Evolutionary conservation across 345 rosid species (phyloP).

Genomic region (Raphanus sativus): DNA sequence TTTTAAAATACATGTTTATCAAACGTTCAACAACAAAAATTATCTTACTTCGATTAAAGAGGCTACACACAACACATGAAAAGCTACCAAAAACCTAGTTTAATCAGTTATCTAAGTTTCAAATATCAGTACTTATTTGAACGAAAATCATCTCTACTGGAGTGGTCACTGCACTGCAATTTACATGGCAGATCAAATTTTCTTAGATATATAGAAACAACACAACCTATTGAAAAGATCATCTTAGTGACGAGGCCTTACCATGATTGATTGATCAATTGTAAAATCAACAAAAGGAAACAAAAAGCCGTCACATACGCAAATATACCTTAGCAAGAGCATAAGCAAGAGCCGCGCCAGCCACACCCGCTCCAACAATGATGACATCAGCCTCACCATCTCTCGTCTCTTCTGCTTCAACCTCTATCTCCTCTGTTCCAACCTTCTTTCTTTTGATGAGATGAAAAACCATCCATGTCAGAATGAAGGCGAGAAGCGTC

Average conservation of each 20-base stretch:
- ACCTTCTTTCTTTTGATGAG: constrained; percentile 8
- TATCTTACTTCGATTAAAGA: too few species aligned
- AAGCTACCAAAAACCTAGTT: too few species aligned
- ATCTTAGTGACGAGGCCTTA: neutral
- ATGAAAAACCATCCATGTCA: constrained; percentile 23
- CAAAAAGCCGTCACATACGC: neutral
- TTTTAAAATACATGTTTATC: too few species aligned
- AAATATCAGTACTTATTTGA: neutral
- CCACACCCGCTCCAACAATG: constrained; percentile 70
- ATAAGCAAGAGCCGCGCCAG: constrained; percentile 60
- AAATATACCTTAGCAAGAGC: constrained; percentile 55
- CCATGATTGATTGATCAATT: neutral
- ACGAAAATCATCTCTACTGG: neutral
- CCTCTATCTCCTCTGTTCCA: neutral
- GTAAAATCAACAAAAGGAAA: neutral
- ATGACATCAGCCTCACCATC: constrained; percentile 45
- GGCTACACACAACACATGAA: too few species aligned
- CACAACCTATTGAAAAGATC: neutral
- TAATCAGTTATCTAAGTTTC: neutral
- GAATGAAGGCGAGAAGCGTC: constrained; percentile 18
- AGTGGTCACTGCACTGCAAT: neutral
- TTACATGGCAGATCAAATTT: neutral
- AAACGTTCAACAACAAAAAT: too few species aligned
- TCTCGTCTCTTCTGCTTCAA: neutral
- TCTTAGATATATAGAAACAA: neutral